Conservation (phyloP, 257 asterid genomes). For the Solanum dulcamara region DNA sequence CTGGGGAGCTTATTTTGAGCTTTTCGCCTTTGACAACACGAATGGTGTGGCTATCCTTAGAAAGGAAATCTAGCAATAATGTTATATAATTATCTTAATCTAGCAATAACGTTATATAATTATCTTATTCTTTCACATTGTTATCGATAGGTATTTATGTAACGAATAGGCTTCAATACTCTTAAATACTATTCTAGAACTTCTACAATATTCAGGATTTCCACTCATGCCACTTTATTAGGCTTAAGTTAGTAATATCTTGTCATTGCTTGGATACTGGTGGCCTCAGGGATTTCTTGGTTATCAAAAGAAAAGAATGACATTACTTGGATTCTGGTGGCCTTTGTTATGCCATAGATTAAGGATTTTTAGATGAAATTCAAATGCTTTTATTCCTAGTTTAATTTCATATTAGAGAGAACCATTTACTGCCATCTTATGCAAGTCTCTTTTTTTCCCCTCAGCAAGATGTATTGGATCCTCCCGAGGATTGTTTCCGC, state of each 20-base stretch:
- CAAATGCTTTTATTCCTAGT: not conserved
- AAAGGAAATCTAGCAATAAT: not conserved
- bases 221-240: not conserved
- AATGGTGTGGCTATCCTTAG: not conserved
- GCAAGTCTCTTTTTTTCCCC: slow-evolving; percentile 20
- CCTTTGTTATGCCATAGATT: not conserved
- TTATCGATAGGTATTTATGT: not conserved
- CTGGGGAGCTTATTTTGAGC: not conserved
- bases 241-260: not conserved
- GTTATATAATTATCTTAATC: not conserved
- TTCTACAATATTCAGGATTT: not conserved
- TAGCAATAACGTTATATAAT: not conserved
- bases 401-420: not conserved
- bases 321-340: not conserved
- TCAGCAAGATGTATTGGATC: slow-evolving; percentile 90
- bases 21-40: not conserved
- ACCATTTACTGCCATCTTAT: slow-evolving; percentile 35
- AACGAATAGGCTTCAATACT: not conserved
- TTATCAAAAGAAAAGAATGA: not conserved
- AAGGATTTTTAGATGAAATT: not conserved
- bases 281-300: not conserved
- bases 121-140: not conserved
- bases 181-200: not conserved
- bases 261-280: not conserved
- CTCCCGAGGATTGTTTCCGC: slow-evolving; percentile 95